phyloP scores from a whole-genome alignment of 2,329 filamentous ascomycete species.

The Didymellaceae sp. region DNA sequence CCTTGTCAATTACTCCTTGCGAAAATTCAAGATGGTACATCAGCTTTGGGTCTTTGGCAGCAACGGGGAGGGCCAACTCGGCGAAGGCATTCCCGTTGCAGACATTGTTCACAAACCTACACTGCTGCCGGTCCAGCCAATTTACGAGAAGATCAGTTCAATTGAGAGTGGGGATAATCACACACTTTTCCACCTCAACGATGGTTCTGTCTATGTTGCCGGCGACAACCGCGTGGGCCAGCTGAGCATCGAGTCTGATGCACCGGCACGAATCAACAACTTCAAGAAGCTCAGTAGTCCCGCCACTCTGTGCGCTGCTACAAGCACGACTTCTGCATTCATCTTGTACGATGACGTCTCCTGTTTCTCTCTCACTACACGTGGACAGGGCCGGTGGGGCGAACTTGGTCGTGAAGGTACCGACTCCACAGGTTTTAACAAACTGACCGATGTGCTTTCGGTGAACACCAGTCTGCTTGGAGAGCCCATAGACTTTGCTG shows the following conservation, averaged over 20 bases:
- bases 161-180: conserved; percentile 82
- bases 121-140: conserved; percentile 4
- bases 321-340: conserved; percentile 38
- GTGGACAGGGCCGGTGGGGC: conserved; percentile 35
- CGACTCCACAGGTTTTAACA: neutral
- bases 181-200: conserved; percentile 72
- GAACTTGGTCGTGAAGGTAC: conserved; percentile 28
- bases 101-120: conserved; percentile 39
- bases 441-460: neutral
- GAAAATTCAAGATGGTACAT: conserved; percentile 18
- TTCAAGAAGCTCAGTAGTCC: neutral
- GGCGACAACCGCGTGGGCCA: conserved; percentile 65
- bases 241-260: neutral
- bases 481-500: conserved; percentile 66
- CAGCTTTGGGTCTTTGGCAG: conserved; percentile 58
- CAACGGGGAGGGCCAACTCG: conserved; percentile 60
- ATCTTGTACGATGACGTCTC: conserved; percentile 2
- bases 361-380: conserved; percentile 12
- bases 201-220: conserved; percentile 67
- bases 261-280: neutral
- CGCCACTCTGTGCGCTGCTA: conserved; percentile 26
- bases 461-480: conserved; percentile 3
- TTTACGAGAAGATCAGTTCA: conserved; percentile 22
- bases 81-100: conserved; percentile 54
- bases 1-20: neutral